Base-by-base conservation (phyloP, 2,329 filamentous ascomycete genomes). In the Diplodia corticola region DNA sequence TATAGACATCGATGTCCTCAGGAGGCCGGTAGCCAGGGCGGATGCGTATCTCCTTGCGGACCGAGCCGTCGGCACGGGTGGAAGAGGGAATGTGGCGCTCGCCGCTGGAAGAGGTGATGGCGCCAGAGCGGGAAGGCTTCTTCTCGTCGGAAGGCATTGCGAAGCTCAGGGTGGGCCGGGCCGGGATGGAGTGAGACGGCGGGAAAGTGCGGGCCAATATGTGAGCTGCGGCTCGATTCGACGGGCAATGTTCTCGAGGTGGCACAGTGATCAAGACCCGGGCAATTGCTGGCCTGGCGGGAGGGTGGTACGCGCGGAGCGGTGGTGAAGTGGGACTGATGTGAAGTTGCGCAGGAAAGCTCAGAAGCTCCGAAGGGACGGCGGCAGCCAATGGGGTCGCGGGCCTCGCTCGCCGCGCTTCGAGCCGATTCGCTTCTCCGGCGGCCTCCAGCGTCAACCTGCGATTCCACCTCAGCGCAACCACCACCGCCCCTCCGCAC, bases 1-100 rank as follows among this genome's bases (percentile, higher is more conserved):
- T 96, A 85, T 99, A 99, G 53, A 97, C 84, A 75, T 97, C 93
- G 69, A 98, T 90, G 79, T 99, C 95, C 80, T 99, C 95, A 0
- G 93, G 92, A 1, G 95, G 96, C 37, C 89, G 89, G 80, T 97
- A 99, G 64, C 95, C 96, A 0, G 95, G 94, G 33, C 92, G 88
- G 68, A 99, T 92, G 74, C 92, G 92, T 76, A 98, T 98, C 74
- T 97, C 94, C 75, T 91, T 96, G 66, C 95, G 88, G n/a, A 91
- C 91, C 60, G 90, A 92, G 67, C 95, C 95, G 76, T 99, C 95
- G 26, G 95, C 81, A 64, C 96, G 90, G 50, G 88, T 82, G 0
- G 94, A 98, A 50, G 93, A 87, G 28, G 95, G 95, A 67, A 99
- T 98, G 72, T 93, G 89, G 51, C 93, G 91, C 75, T 93, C 87